phyloP scores from a whole-genome alignment of 164 flowering plant species.

The Berberis vulgaris region DNA sequence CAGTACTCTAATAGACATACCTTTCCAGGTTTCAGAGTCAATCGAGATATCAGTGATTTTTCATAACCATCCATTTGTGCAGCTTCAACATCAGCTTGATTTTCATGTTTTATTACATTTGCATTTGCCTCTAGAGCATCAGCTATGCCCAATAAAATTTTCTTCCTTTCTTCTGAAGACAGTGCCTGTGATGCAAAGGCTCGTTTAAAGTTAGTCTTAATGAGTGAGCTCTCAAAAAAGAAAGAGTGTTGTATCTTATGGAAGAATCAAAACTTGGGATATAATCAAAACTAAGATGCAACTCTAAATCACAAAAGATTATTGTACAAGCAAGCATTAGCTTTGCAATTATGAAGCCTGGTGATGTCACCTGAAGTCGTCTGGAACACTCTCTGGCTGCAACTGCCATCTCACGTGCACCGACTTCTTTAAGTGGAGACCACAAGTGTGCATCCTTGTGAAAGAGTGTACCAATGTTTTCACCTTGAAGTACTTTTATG shows the following conservation, averaged over 20 bases:
- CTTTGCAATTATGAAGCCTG: not conserved
- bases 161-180: constrained; percentile 59
- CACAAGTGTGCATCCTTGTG: constrained; percentile 75
- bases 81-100: constrained; percentile 80
- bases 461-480: constrained; percentile 78
- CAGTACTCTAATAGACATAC: constrained; percentile 24
- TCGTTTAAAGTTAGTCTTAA: not conserved
- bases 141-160: constrained; percentile 69
- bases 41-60: constrained; percentile 67
- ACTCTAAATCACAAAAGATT: too few relatives aligned
- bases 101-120: constrained; percentile 50
- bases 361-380: constrained; percentile 64
- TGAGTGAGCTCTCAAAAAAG: not conserved
- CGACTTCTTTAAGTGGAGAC: constrained; percentile 37
- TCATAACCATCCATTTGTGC: constrained; percentile 81
- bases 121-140: constrained; percentile 84
- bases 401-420: constrained; percentile 86
- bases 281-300: too few relatives aligned
- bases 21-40: constrained; percentile 82
- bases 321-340: not conserved
- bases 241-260: not conserved
- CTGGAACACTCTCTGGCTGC: constrained; percentile 94
- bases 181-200: constrained; percentile 34
- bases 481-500: constrained; percentile 70
- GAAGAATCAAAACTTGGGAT: not conserved